phyloP scores from a whole-genome alignment of 2,329 filamentous ascomycete genomes.

The Neofusicoccum laricinum region DNA sequence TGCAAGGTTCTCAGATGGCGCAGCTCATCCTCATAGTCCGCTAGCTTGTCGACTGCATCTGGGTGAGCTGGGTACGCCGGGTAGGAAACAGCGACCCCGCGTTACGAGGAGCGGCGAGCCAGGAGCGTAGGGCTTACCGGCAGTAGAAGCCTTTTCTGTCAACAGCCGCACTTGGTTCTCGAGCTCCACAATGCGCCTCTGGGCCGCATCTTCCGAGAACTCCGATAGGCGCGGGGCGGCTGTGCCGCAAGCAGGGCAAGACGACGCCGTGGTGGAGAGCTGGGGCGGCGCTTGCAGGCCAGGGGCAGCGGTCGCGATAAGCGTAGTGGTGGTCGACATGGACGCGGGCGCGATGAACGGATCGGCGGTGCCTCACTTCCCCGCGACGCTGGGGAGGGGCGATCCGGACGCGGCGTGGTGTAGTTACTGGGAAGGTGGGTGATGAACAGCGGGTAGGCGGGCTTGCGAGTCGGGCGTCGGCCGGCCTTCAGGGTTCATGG shows the following conservation, averaged over 20 bases:
- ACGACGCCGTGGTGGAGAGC: background rate
- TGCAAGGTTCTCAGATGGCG: slow-evolving; percentile 53
- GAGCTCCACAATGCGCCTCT: slow-evolving; percentile 50
- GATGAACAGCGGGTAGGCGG: background rate
- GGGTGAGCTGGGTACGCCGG: background rate
- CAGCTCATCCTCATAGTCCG: slow-evolving; percentile 79
- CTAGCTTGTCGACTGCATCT: slow-evolving; percentile 54
- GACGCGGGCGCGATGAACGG: background rate
- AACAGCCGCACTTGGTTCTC: slow-evolving; percentile 68
- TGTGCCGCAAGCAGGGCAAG: slow-evolving; percentile 8
- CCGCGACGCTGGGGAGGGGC: slow-evolving; percentile 1
- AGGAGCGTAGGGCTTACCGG: slow-evolving; percentile 42
- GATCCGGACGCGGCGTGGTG: slow-evolving; percentile 7
- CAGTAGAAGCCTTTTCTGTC: slow-evolving; percentile 67
- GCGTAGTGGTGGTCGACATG: slow-evolving; percentile 2
- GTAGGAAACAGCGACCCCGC: background rate
- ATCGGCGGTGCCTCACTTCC: slow-evolving; percentile 12
- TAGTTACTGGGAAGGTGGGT: background rate
- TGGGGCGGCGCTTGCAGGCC: background rate
- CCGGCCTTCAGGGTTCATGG: slow-evolving; percentile 4
- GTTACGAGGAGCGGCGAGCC: background rate
- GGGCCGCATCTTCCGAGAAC: slow-evolving; percentile 17
- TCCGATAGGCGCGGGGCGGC: slow-evolving; percentile 2
- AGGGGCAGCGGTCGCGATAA: slow-evolving; percentile 11
- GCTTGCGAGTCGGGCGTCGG: slow-evolving; percentile 10